These are phyloP conservation scores for Annulohypoxylon truncatum DNA, from an alignment of 2,329 filamentous ascomycete genomes.

Conservation along the genomic window DNA sequence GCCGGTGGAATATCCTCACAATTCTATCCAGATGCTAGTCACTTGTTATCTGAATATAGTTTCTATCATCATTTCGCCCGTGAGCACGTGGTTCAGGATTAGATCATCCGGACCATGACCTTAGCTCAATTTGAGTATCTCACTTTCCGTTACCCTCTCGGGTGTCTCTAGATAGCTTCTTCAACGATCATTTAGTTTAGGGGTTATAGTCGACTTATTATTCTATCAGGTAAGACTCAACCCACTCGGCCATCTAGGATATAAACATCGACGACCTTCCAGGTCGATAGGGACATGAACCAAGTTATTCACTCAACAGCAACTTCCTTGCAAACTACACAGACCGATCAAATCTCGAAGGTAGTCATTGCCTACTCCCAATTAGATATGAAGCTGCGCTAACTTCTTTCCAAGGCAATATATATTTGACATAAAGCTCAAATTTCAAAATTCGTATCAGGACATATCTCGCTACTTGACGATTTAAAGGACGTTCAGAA, in stretches of 20 bases:
- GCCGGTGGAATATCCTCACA: slow-evolving; percentile 21
- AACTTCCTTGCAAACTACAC: neutral
- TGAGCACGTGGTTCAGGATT: slow-evolving; percentile 20
- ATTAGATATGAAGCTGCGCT: neutral
- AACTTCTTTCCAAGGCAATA: slow-evolving; percentile 3
- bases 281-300: neutral
- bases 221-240: neutral
- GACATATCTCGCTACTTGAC: neutral
- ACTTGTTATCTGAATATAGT: slow-evolving; percentile 26
- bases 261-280: slow-evolving; percentile 31
- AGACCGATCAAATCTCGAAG: neutral
- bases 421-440: neutral
- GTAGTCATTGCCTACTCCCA: neutral
- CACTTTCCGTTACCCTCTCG: slow-evolving; percentile 9
- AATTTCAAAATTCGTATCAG: neutral
- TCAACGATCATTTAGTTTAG: slow-evolving; percentile 7
- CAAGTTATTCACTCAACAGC: slow-evolving; percentile 1
- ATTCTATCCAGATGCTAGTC: slow-evolving; percentile 4
- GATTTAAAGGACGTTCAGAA: neutral
- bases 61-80: slow-evolving; percentile 15
- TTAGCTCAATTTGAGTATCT: slow-evolving; percentile 14
- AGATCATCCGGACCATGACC: slow-evolving; percentile 16
- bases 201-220: neutral
- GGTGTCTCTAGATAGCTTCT: slow-evolving; percentile 15
- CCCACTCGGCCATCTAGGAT: slow-evolving; percentile 9